Evolutionary conservation across 129 eudicot genomes (phyloP), one percentile per base, ranked within the genome.

Genomic region (Glebionis coronaria): DNA sequence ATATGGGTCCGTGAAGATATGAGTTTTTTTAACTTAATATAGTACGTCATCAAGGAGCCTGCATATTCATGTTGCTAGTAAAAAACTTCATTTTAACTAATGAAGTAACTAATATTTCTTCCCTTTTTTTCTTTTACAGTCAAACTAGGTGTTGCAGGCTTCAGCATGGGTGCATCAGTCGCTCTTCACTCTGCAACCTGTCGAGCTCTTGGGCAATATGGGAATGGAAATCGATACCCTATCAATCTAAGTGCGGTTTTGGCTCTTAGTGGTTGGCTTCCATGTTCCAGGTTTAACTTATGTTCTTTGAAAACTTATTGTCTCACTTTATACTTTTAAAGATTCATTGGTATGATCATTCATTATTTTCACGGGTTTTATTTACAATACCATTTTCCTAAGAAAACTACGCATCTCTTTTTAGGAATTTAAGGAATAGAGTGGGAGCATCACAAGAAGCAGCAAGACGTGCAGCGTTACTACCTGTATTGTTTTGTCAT

Each of bases 401-500:
- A 71, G 44, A 44, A 35, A 35, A 35, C 42, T 6, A n/a, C n/a
- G n/a, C n/a, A 35, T 35, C 42, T 62, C 46, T 76, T 73, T 52
- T 19, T 67, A 85, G 96, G 83, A 72, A 64, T 16, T 31, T 86
- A 68, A 83, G 64, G 80, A 74, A 71, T 71, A 73, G 86, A 65
- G 47, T 89, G 64, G 79, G 79, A 65, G 76, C 72, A 52, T 81
- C 94, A 46, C 79, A 77, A 67, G 90, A 81, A 70, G 85, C 94
- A 56, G 59, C 49, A 57, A 78, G 70, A 51, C 90, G 81, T 23
- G 88, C 96, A 60, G 65, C 88, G 38, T 79, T 86, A n/a, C 76
- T 89, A 63, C 96, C 94, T 52, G 63, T 81, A 57, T 81, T 89
- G 75, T 84, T 83, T 44, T 85, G 93, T 74, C 94, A 89, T 69